phyloP scores from a whole-genome alignment of 441 rosid genomes.

The Breynia disticha region DNA sequence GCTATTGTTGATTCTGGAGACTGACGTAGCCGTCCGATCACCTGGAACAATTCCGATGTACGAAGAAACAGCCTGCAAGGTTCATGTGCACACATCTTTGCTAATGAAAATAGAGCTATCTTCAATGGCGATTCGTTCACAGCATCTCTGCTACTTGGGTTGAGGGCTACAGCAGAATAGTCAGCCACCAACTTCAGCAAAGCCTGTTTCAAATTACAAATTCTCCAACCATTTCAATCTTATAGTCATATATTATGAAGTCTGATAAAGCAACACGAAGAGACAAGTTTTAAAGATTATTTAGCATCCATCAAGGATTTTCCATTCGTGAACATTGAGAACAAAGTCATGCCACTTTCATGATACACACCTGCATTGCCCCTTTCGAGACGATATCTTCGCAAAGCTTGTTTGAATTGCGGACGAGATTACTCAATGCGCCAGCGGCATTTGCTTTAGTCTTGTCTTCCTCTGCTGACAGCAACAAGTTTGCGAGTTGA shows the following conservation, averaged over 20 bases:
- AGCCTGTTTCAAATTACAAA: conserved; percentile 38
- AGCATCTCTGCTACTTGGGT: conserved; percentile 63
- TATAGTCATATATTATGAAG: neutral
- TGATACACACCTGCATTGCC: conserved; percentile 78
- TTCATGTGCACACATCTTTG: conserved; percentile 82
- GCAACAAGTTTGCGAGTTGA: conserved; percentile 62
- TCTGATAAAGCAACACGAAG: neutral
- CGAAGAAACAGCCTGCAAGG: conserved; percentile 68
- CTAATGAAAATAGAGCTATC: conserved; percentile 91
- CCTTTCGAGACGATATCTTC: conserved; percentile 89
- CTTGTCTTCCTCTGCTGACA: conserved; percentile 85
- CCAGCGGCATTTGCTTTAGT: conserved; percentile 98
- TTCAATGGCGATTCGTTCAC: conserved; percentile 79
- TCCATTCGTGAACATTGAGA: no score
- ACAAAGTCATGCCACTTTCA: no score
- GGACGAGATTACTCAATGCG: conserved; percentile 94
- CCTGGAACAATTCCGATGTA: conserved; percentile 69
- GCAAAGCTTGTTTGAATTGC: conserved; percentile 83
- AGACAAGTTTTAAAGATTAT: no score
- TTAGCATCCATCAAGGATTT: no score
- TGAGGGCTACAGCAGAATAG: conserved; percentile 61
- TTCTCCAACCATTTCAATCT: neutral
- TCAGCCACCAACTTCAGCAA: conserved; percentile 69
- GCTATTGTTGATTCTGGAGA: conserved; percentile 83
- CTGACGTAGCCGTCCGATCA: conserved; percentile 69